Evolutionary conservation across 495 filamentous ascomycete genomes (phyloP).

Genomic region (Penicillium atrosanguineum): DNA sequence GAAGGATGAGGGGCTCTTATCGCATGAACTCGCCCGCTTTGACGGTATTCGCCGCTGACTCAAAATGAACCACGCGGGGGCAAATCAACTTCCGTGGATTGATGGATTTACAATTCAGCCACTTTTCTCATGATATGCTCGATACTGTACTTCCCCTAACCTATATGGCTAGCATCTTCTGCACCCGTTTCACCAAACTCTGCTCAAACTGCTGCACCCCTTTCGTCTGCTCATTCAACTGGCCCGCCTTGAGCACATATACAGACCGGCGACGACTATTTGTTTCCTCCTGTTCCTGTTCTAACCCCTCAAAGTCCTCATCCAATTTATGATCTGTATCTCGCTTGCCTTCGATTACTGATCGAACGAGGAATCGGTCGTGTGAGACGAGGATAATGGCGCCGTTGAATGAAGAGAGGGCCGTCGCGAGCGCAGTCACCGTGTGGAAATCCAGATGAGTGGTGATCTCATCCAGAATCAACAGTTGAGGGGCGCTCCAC

Average conservation of each 20-base stretch:
- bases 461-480: conserved; percentile 80
- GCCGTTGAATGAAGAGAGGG: conserved; percentile 63
- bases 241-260: conserved; percentile 57
- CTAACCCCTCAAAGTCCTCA: conserved; percentile 49
- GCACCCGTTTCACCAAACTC: conserved; percentile 57
- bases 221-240: conserved; percentile 51
- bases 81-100: not conserved
- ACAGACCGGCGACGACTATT: conserved; percentile 53
- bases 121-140: too few species aligned
- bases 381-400: conserved; percentile 73
- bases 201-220: conserved; percentile 66
- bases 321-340: conserved; percentile 40
- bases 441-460: conserved; percentile 84
- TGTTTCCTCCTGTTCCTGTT: conserved; percentile 48
- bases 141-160: too few species aligned
- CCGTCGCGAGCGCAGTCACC: conserved; percentile 64
- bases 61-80: not conserved
- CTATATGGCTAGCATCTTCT: conserved; percentile 31
- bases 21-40: conserved; percentile 3
- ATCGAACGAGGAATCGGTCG: conserved; percentile 71
- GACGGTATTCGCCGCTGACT: not conserved
- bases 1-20: conserved; percentile 13
- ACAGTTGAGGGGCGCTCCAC: conserved; percentile 64
- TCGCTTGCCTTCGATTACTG: conserved; percentile 63
- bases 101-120: not conserved